Base-by-base conservation (phyloP, 139 green algal genomes). In the Ostreobium quekettii region DNA sequence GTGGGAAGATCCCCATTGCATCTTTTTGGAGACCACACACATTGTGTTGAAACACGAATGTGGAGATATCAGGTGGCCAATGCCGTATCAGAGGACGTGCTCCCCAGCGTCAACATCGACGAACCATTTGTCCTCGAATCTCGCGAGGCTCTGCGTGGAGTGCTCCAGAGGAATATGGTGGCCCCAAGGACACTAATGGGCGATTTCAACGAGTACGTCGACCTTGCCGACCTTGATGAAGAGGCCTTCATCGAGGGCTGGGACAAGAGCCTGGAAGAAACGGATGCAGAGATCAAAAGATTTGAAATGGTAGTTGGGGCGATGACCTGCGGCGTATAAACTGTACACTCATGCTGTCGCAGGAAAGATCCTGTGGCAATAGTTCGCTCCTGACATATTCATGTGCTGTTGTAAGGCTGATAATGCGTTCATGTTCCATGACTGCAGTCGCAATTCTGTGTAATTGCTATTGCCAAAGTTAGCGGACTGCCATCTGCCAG, bases 241-340 rank as follows among this genome's bases (percentile, higher is more conserved):
- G 59, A 56, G 1, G 73, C 66, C 2, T 83, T 75, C 48, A 53
- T 88, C 29, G 63, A 47, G 2, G 71, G 32, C 1, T 91, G 83
- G 83, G 48, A 57, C n/a, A 81, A 86, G 73, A 76, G 39, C 22
- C 62, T 87, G 60, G 72, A 80, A 37, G 83, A 90, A 48, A 86
- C 75, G 33, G 67, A 77, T 47, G 72, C 59, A 11, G 85, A 89
- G 74, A 74, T 88, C 36, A 47, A 36, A 33, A 73, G 75, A 24
- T 70, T 86, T 67, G 47, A 73, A 58, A 48, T 73, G 58, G 71
- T 87, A 33, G 4, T 53, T 30, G 53, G 53, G 32, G 30, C 35
- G 24, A 59, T 67, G 24, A 29, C n/a, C n/a, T n/a, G n/a, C n/a
- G n/a, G n/a, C n/a, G n/a, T n/a, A n/a, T n/a, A n/a, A n/a, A n/a